Conservation (phyloP, 2,329 filamentous ascomycete species). For the Paracoccidioides lutzii region DNA sequence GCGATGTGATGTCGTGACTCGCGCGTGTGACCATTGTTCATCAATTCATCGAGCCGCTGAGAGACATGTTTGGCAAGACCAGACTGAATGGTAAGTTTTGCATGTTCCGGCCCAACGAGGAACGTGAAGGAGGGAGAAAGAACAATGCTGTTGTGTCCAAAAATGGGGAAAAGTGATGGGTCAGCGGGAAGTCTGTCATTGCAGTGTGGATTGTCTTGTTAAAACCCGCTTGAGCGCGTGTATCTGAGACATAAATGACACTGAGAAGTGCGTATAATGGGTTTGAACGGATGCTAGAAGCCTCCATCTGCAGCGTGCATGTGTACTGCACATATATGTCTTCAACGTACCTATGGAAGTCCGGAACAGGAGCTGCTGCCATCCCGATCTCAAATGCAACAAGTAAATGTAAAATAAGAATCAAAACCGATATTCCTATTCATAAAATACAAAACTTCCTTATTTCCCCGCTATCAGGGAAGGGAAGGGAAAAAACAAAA, state of each 20-base stretch:
- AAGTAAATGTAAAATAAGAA: not conserved
- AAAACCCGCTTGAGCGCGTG: conserved; percentile 3
- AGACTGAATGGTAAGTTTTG: conserved; percentile 35
- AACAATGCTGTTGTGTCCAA: conserved; percentile 25
- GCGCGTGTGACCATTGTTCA: conserved; percentile 35
- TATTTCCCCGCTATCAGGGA: not conserved
- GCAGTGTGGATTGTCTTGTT: conserved; percentile 4
- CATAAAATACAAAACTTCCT: not conserved
- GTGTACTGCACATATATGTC: not conserved
- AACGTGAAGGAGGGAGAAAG: conserved; percentile 35
- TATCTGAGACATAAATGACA: not conserved
- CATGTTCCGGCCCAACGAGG: conserved; percentile 34
- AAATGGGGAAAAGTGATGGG: conserved; percentile 8
- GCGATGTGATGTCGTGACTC: conserved; percentile 33
- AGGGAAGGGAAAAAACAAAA: not conserved
- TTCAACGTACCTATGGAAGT: conserved; percentile 24
- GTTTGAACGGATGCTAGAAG: not conserved
- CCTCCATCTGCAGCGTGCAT: not conserved
- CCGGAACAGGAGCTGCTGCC: conserved; percentile 14
- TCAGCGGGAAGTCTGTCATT: conserved; percentile 14
- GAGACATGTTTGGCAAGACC: conserved; percentile 34
- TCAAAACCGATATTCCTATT: not conserved
- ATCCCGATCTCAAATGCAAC: not conserved
- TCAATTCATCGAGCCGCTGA: conserved; percentile 30
- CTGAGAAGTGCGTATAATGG: not conserved